Evolutionary conservation across 2,329 filamentous ascomycete species (phyloP), one percentile per base, ranked within the genome.

Genomic region (Trichoderma guizhouense): DNA sequence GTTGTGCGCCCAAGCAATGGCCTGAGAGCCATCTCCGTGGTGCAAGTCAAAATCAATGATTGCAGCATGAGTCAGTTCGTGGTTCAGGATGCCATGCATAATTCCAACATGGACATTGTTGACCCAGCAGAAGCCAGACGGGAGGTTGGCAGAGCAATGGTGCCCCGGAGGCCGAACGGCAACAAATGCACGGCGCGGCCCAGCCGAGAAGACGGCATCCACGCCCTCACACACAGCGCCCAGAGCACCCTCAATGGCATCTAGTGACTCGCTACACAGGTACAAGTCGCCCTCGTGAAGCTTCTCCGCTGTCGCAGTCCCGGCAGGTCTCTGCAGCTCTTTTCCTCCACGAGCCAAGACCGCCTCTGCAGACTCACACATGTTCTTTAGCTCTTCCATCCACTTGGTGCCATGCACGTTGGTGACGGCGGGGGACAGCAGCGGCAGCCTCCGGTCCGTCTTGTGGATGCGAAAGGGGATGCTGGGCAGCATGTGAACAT

Each of bases 41-140:
- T 97, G 94, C 26, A 97, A 85, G 79, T 97, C 94, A 79, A 97
- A 95, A 79, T 97, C 94, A 74, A 97, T 90, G 73, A 97, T 98
- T 12, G 94, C 96, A 0, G 95, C 95, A 80, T 99, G 96, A 0
- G 95, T 98, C 32, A 98, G 84, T 0, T 92, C 94, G 78, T 99
- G 92, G 51, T 88, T 88, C 74, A 95, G 89, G 24, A 93, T 91
- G 12, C 91, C 95, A 80, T 99, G 93, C 80, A 97, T 93, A 75
- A 99, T 97, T 0, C 95, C 96, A 26, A 99, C 93, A 79, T 98
- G 95, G 0, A 99, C 94, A 79, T 99, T 99, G 81, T 99, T 99
- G 65, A 99, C 84, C 95, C 96, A 99, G 83, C 96, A 99, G 79
- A 99, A 99, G 0, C 96, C 96, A 2, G 95, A 98, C 0, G 96